Evolutionary conservation across 73 alveolate genomes (phyloP).

Genomic region (Blepharisma japonicum): DNA sequence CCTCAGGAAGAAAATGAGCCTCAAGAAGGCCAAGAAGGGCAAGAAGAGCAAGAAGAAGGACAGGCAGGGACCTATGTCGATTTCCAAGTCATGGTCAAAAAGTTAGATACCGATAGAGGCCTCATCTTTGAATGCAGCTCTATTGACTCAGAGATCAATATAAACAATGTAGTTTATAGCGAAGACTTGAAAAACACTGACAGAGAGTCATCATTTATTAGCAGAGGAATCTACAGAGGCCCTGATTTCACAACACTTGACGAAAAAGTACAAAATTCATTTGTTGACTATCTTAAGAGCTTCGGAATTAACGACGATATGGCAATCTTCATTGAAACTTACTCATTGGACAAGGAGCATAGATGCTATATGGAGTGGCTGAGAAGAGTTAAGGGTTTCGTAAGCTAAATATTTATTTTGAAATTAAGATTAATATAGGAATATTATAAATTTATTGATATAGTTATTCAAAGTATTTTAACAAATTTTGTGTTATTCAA

Average conservation of each 20-base stretch:
- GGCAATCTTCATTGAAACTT: slow-evolving; percentile 77
- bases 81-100: slow-evolving; percentile 49
- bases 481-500: background rate
- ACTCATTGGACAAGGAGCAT: slow-evolving; percentile 81
- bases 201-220: slow-evolving; percentile 46
- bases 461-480: too few relatives aligned
- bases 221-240: slow-evolving; percentile 58
- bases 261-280: slow-evolving; percentile 60
- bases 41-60: slow-evolving; percentile 41
- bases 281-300: slow-evolving; percentile 68
- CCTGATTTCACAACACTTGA: slow-evolving; percentile 85
- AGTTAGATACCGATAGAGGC: slow-evolving; percentile 40
- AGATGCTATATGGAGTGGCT: slow-evolving; percentile 87
- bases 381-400: slow-evolving; percentile 53
- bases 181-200: slow-evolving; percentile 32
- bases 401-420: background rate
- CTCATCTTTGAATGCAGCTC: slow-evolving; percentile 59
- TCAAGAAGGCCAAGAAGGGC: slow-evolving; percentile 45
- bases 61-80: slow-evolving; percentile 50
- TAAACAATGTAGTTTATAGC: slow-evolving; percentile 33
- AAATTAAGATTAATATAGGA: background rate
- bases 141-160: slow-evolving; percentile 57
- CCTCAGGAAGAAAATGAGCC: slow-evolving; percentile 44
- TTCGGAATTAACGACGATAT: slow-evolving; percentile 78
- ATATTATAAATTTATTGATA: background rate